Percentiles rank a stretch among this genome's conserved stretches.
Conservation (phyloP, 768 basidiomycete species). For the Obba rivulosa region DNA sequence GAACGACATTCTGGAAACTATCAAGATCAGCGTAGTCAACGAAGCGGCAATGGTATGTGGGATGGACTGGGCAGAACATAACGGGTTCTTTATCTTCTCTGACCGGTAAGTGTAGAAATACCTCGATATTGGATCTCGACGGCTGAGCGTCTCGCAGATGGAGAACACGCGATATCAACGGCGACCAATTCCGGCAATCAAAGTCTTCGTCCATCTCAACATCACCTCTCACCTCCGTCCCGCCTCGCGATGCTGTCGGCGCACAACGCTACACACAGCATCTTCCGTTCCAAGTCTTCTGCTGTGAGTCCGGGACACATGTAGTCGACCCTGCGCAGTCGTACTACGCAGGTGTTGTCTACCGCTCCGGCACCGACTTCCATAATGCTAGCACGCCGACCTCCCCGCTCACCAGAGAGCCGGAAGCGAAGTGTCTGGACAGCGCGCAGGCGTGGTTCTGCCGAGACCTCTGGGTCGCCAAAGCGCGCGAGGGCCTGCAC, state of each 20-base stretch:
- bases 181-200: slow-evolving; percentile 96
- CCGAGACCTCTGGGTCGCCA: slow-evolving; percentile 91
- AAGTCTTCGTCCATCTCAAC: slow-evolving; percentile 92
- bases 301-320: slow-evolving; percentile 97
- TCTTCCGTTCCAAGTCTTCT: slow-evolving; percentile 97
- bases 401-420: slow-evolving; percentile 47
- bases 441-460: slow-evolving; percentile 99
- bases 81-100: slow-evolving; percentile 96
- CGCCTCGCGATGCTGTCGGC: slow-evolving; percentile 82
- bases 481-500: slow-evolving; percentile 70
- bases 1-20: slow-evolving; percentile 93
- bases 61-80: slow-evolving; percentile 99
- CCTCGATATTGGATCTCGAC: background rate
- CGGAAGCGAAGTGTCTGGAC: slow-evolving; percentile 88
- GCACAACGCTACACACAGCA: slow-evolving; percentile 84
- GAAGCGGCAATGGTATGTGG: slow-evolving; percentile 98
- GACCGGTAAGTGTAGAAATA: slow-evolving; percentile 61
- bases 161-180: slow-evolving; percentile 96
- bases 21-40: slow-evolving; percentile 85
- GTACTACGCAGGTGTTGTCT: slow-evolving; percentile 86
- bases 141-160: slow-evolving; percentile 46
- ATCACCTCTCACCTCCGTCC: slow-evolving; percentile 84
- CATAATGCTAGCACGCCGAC: slow-evolving; percentile 75
- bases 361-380: slow-evolving; percentile 77
- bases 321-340: slow-evolving; percentile 94